Conservation (phyloP, 129 eudicot genomes). For the Deinandra increscens region DNA sequence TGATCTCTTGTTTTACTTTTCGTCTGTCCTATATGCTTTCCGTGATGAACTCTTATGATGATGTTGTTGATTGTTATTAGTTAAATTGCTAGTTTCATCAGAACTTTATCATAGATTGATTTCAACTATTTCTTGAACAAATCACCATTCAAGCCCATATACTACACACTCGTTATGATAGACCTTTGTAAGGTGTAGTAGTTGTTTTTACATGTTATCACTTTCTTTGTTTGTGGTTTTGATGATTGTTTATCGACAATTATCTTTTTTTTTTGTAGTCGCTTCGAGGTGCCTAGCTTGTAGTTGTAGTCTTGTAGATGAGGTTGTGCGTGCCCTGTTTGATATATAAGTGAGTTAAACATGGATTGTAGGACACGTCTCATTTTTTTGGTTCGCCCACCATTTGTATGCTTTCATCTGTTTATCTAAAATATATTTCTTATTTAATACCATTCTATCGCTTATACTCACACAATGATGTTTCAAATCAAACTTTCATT, state of each 20-base stretch:
- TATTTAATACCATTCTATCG: background rate
- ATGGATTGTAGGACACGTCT: constrained; percentile 97
- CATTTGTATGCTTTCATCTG: constrained; percentile 70
- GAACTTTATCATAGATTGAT: too few species aligned
- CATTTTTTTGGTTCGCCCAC: constrained; percentile 96
- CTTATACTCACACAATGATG: constrained; percentile 13
- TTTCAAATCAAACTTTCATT: constrained; percentile 91
- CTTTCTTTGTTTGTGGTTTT: background rate
- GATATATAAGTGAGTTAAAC: constrained; percentile 83
- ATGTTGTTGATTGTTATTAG: too few species aligned
- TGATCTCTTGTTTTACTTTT: too few species aligned
- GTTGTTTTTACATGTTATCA: background rate
- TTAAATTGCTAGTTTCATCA: too few species aligned
- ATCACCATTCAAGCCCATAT: constrained; percentile 90
- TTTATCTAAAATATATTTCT: background rate
- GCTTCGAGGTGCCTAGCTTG: constrained; percentile 98
- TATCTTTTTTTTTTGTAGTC: constrained; percentile 49
- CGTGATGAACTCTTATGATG: too few species aligned
- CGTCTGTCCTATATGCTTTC: too few species aligned
- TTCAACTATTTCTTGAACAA: too few species aligned
- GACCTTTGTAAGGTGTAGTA: constrained; percentile 89
- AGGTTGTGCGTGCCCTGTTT: constrained; percentile 97
- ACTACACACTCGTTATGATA: constrained; percentile 91
- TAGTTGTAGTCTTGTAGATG: constrained; percentile 97
- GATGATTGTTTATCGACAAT: background rate